A percentile compares a stretch with the other conserved stretches of the same genome.
Evolutionary conservation across 345 rosid genomes (phyloP).

Genomic region (Dovyalis caffra): DNA sequence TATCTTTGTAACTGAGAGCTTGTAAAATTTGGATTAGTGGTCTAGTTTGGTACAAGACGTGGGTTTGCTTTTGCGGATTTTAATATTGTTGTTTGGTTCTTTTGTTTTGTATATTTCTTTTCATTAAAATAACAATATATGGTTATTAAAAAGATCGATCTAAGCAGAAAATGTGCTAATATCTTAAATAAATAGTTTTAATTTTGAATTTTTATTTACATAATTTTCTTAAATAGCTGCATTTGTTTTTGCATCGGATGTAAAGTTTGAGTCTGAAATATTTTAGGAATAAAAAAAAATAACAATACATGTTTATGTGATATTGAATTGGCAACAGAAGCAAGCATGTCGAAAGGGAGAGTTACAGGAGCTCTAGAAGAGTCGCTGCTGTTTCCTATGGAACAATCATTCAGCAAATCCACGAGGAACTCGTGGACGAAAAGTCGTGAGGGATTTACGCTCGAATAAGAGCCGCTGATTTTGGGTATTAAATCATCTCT

Average conservation of each 20-base stretch:
- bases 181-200: too few species aligned
- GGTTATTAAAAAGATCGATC: too few species aligned
- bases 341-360: not conserved
- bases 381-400: not conserved
- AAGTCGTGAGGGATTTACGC: not conserved
- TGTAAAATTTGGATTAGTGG: constrained; percentile 1
- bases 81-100: not conserved
- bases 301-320: not conserved
- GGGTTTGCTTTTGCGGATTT: not conserved
- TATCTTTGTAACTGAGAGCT: not conserved
- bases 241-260: too few species aligned
- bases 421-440: constrained; percentile 11
- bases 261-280: too few species aligned
- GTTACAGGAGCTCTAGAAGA: not conserved
- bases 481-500: not conserved
- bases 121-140: not conserved
- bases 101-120: not conserved
- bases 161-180: too few species aligned
- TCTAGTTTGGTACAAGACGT: not conserved
- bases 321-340: not conserved
- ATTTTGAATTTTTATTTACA: too few species aligned
- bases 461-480: not conserved
- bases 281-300: not conserved
- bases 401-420: not conserved
- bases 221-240: too few species aligned